Percentiles rank a stretch among this genome's conserved stretches.
Evolutionary conservation across 2,329 filamentous ascomycete species (phyloP).

Genomic region (Diaporthe humulicola): DNA sequence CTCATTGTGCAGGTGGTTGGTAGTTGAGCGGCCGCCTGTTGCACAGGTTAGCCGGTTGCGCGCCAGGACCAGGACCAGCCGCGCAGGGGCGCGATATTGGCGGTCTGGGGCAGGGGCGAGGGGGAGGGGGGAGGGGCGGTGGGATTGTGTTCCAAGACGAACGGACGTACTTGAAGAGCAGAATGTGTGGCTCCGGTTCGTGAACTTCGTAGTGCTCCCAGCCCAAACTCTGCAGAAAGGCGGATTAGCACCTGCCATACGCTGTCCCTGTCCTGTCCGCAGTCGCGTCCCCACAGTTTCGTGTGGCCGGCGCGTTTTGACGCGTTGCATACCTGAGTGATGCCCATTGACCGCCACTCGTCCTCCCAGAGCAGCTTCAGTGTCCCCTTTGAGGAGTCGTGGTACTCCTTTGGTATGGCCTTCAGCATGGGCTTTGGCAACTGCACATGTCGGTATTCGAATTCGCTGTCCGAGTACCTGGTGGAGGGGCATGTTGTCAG

Average conservation of each 20-base stretch:
- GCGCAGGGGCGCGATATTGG: background rate
- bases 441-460: conserved; percentile 97
- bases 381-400: conserved; percentile 89
- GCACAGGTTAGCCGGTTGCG: conserved; percentile 43
- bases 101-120: background rate
- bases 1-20: conserved; percentile 74
- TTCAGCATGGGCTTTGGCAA: conserved; percentile 99
- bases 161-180: conserved; percentile 92
- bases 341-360: conserved; percentile 96
- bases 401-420: conserved; percentile 94
- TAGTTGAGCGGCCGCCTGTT: conserved; percentile 86
- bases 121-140: too few relatives aligned
- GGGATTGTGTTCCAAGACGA: background rate
- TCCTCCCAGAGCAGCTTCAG: conserved; percentile 98
- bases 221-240: conserved; percentile 80
- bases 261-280: conserved; percentile 34
- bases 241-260: conserved; percentile 13
- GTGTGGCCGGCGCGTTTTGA: conserved; percentile 20
- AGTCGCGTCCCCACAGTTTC: conserved; percentile 23
- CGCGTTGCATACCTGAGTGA: conserved; percentile 83
- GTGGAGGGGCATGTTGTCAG: conserved; percentile 40
- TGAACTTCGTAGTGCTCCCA: conserved; percentile 99
- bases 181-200: conserved; percentile 97
- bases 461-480: conserved; percentile 94
- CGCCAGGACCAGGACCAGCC: background rate